Evolutionary conservation across 148 eudicot species (phyloP).

Genomic region (Heliamphora exappendiculata): DNA sequence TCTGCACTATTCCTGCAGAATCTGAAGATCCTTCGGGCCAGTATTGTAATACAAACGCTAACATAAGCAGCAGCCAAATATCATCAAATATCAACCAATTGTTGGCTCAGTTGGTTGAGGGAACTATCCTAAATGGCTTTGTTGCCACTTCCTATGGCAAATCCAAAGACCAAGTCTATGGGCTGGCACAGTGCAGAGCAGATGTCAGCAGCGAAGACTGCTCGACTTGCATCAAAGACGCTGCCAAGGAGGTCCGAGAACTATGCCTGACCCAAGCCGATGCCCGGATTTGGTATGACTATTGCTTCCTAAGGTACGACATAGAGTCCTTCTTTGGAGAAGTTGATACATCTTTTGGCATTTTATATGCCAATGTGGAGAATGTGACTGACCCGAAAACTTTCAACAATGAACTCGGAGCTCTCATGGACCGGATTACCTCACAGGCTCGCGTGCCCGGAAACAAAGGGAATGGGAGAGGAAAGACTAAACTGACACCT

Average conservation of each 20-base stretch:
- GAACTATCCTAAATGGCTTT: slow-evolving; percentile 32
- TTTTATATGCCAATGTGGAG: slow-evolving; percentile 33
- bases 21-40: slow-evolving; percentile 34
- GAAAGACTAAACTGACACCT: slow-evolving; percentile 30
- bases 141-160: slow-evolving; percentile 42
- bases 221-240: slow-evolving; percentile 53
- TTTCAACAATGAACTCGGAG: slow-evolving; percentile 48
- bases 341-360: slow-evolving; percentile 45
- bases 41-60: slow-evolving; percentile 36
- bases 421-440: slow-evolving; percentile 30
- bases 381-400: slow-evolving; percentile 39
- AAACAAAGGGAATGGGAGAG: slow-evolving; percentile 58
- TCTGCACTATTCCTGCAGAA: slow-evolving; percentile 22
- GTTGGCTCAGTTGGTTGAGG: slow-evolving; percentile 32
- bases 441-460: slow-evolving; percentile 33
- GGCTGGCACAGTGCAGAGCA: slow-evolving; percentile 80
- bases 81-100: slow-evolving; percentile 45
- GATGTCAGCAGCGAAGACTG: slow-evolving; percentile 58
- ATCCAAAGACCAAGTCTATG: slow-evolving; percentile 33
- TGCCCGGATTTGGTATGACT: slow-evolving; percentile 67
- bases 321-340: slow-evolving; percentile 42
- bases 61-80: slow-evolving; percentile 15
- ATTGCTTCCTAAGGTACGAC: slow-evolving; percentile 66
- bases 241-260: slow-evolving; percentile 30
- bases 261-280: slow-evolving; percentile 52